These are phyloP conservation scores for Orbilia blumenaviensis DNA, from an alignment of 2,329 filamentous ascomycete genomes.

Conservation along the genomic window DNA sequence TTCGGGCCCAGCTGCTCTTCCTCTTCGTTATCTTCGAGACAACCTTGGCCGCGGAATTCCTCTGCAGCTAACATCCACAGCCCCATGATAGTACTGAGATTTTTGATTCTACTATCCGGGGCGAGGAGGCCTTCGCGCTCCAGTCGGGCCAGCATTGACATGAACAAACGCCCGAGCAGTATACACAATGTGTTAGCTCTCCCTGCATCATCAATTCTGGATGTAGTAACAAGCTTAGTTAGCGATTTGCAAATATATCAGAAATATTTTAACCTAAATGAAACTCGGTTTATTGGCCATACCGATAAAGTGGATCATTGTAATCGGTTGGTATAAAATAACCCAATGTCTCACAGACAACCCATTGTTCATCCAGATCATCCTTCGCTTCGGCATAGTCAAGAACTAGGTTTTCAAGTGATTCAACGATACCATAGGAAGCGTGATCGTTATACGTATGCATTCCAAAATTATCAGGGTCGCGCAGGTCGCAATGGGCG, in stretches of 20 bases:
- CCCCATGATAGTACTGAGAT: conserved; percentile 61
- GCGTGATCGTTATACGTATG: conserved; percentile 63
- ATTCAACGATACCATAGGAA: conserved; percentile 62
- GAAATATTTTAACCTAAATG: not conserved
- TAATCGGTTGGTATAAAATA: conserved; percentile 58
- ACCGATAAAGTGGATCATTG: conserved; percentile 55
- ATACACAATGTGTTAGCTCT: conserved; percentile 49
- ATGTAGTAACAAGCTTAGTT: too few species aligned
- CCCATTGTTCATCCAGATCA: conserved; percentile 62
- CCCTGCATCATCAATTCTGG: conserved; percentile 59
- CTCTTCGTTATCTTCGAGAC: conserved; percentile 53
- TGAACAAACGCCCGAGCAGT: conserved; percentile 60
- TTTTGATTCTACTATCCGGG: conserved; percentile 60
- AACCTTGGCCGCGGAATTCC: conserved; percentile 30
- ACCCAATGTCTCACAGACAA: conserved; percentile 61
- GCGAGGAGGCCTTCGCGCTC: conserved; percentile 59
- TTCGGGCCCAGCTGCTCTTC: conserved; percentile 44
- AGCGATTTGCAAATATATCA: too few species aligned
- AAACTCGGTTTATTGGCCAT: conserved; percentile 7
- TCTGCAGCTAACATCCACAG: conserved; percentile 59
- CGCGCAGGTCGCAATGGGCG: conserved; percentile 56
- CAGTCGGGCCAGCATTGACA: conserved; percentile 62
- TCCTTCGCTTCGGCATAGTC: conserved; percentile 61
- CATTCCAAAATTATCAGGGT: conserved; percentile 62
- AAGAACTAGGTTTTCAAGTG: conserved; percentile 63